Evolutionary conservation across 2,329 filamentous ascomycete genomes (phyloP), one percentile per base, ranked within the genome.

Genomic region (Alternaria metachromatica): DNA sequence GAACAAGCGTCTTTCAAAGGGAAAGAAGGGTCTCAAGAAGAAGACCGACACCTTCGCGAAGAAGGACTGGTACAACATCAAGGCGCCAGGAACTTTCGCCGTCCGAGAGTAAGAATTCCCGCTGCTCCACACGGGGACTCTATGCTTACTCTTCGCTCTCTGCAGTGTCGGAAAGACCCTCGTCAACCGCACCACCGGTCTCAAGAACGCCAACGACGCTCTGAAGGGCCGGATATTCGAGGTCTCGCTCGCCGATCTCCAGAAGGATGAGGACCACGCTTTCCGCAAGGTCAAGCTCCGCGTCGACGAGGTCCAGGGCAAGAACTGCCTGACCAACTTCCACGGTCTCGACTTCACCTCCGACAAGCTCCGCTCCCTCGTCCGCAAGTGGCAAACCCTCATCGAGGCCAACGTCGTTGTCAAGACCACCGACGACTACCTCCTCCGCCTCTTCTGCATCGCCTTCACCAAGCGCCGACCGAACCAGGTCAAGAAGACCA

Each of bases 21-120:
- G 96, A 88, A 99, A 98, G 93, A 99, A 99, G 91, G 95, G 96
- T 85, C 89, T 98, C 84, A 98, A 98, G 93, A 98, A 99, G 95
- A 95, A 95, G 88, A 95, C 94, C 81, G 96, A 99, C 85, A 95
- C 96, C 81, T 98, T 98, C 89, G 89, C 94, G 81, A 92, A 95
- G 84, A 99, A 99, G 90, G 96, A 98, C 85, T 98, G 96, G 93
- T 99, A 94, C 88, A 92, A 91, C 81, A 90, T 99, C 86, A 98
- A 98, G 93, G 95, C 96, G 66, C 96, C 96, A 77, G 94, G 94
- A 78, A 96, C 94, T 78, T 98, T 98, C 89, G 91, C 92, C 84
- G 88, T 93, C 83, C 88, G 95, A 92, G 95, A 98, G 95, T 97
- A 94, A 89, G 93, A 67, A 65, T 67, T 66, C 75, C 71, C 62